A percentile compares a stretch with the other conserved stretches of the same genome.
These are phyloP conservation scores for Phytophthora tubulina DNA, from an alignment of 352 stramenopile species.

Conservation along the genomic window DNA sequence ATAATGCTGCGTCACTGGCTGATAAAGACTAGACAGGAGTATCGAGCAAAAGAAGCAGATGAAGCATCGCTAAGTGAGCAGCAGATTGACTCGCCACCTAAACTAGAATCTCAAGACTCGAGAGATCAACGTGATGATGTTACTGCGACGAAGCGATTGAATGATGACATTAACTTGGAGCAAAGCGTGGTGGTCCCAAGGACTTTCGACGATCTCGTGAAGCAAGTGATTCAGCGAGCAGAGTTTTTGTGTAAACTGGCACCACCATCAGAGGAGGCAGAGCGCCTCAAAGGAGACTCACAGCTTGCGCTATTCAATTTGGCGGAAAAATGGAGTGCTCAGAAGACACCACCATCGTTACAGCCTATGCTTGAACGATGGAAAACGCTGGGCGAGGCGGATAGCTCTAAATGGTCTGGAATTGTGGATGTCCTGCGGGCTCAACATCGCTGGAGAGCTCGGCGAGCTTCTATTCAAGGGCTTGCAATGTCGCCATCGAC, in stretches of 20 bases:
- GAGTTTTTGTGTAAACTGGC: constrained; percentile 82
- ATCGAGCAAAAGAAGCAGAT: constrained; percentile 68
- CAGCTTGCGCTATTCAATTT: constrained; percentile 83
- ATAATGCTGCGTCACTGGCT: constrained; percentile 88
- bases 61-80: constrained; percentile 33
- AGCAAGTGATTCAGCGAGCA: constrained; percentile 74
- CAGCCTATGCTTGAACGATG: constrained; percentile 90
- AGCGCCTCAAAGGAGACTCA: constrained; percentile 71
- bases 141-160: constrained; percentile 8
- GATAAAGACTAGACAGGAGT: constrained; percentile 85
- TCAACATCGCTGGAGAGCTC: constrained; percentile 68
- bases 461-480: constrained; percentile 60
- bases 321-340: constrained; percentile 87
- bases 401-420: constrained; percentile 88
- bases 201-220: constrained; percentile 74
- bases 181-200: constrained; percentile 68
- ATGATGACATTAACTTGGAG: constrained; percentile 57
- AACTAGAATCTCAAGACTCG: background rate
- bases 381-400: constrained; percentile 76
- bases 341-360: constrained; percentile 83
- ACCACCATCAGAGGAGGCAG: constrained; percentile 74
- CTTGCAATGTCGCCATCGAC: constrained; percentile 3
- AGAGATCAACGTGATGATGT: background rate
- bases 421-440: constrained; percentile 86
- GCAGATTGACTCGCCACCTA: background rate